Evolutionary conservation across 495 filamentous ascomycete species (phyloP), one percentile per base, ranked within the genome.

Genomic region (Aspergillus ostianus): DNA sequence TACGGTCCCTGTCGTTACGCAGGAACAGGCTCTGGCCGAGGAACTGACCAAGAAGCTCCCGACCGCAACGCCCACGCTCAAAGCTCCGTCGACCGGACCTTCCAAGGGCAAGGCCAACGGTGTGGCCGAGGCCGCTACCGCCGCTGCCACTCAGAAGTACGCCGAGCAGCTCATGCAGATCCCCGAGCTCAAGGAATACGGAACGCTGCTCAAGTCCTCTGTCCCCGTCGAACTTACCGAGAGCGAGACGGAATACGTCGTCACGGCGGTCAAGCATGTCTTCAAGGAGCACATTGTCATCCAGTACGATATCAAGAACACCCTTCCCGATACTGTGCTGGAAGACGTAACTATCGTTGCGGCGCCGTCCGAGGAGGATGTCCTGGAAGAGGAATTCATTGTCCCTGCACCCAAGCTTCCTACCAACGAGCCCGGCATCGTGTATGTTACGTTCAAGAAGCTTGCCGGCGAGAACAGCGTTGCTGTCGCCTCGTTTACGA

Each of bases 251-350:
- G 94, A 99, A 76, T 99, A 99, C 65, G 92, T 97, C 50, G 95
- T 98, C 45, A 83, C 82, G 18, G 90, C 91, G 10, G 82, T 97
- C 74, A 99, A 98, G 78, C 95, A 99, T 66, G 88, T 98, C 67
- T 98, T 96, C 86, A 93, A 93, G 73, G 90, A 96, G 69, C 90
- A 98, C 67, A 82, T 98, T 62, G 95, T 99, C 15, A 77, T 99
- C 53, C 95, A 99, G 72, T 98, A 96, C 75, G 91, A 97, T 66
- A 86, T 99, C 72, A 97, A 97, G 80, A 99, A 99, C 77, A 99
- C 95, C 4, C 84, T 99, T 17, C 85, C 90, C 3, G 91, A 92
- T 57, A 93, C 90, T 48, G 83, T 98, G 50, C 79, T 99, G 45
- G 88, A 94, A 66, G 92, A 97, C 52, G 92, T 97, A 41, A 91